Evolutionary conservation across 2,329 filamentous ascomycete genomes (phyloP).

Genomic region (Fusarium nelsonii): DNA sequence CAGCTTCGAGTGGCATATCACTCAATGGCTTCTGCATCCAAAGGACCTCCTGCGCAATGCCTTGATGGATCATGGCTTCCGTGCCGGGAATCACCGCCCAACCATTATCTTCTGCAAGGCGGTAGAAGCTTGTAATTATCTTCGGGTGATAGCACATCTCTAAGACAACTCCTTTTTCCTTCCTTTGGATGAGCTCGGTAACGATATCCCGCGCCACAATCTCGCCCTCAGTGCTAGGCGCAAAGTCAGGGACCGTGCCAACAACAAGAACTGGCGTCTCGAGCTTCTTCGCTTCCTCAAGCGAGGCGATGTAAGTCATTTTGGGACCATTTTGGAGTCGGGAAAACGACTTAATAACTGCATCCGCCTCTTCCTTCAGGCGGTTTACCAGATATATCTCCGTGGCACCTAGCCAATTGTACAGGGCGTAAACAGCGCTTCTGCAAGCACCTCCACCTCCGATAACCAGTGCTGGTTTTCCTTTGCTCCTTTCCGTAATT

Average conservation of each 20-base stretch:
- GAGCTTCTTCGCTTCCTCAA: not conserved
- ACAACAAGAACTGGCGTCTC: not conserved
- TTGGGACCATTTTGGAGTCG: not conserved
- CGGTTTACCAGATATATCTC: constrained; percentile 8
- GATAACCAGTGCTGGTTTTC: not conserved
- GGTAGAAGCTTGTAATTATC: not conserved
- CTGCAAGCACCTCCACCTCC: constrained; percentile 7
- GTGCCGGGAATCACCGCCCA: constrained; percentile 1
- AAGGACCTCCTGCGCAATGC: not conserved
- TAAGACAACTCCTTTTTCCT: not conserved
- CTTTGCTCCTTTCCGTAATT: not conserved
- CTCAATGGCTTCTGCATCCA: not conserved
- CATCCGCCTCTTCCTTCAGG: not conserved
- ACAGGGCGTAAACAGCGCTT: not conserved
- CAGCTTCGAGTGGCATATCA: constrained; percentile 9
- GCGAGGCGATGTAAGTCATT: not conserved
- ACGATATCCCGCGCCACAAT: not conserved
- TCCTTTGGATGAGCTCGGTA: not conserved
- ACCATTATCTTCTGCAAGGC: not conserved
- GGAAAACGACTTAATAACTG: not conserved
- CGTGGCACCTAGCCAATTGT: not conserved
- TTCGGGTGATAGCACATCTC: constrained; percentile 11
- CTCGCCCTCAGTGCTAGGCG: not conserved
- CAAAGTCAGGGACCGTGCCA: not conserved
- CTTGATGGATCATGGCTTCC: not conserved